Conservation (phyloP, 208 protist genomes). For the Wallacemonas collosoma region DNA sequence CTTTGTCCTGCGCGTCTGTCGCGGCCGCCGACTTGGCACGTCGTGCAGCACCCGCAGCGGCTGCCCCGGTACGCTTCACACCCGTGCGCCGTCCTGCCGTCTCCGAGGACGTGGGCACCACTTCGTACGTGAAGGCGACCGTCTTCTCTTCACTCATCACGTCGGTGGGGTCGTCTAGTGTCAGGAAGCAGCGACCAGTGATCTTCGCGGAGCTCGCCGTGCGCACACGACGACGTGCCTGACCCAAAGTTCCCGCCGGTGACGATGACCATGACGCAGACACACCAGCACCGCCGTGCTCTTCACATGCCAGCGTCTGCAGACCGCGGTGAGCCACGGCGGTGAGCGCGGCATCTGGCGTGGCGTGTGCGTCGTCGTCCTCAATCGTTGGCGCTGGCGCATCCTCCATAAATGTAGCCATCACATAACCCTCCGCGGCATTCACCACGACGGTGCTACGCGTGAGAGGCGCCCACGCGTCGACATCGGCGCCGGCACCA, state of each 20-base stretch:
- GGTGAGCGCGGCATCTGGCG: too few relatives aligned
- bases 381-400: background rate
- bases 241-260: too few relatives aligned
- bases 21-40: background rate
- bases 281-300: background rate
- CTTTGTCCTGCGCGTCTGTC: background rate
- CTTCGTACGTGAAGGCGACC: constrained; percentile 5
- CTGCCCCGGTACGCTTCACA: background rate
- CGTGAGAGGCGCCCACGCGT: background rate
- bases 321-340: background rate
- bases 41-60: background rate
- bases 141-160: background rate
- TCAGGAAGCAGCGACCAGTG: constrained; percentile 12
- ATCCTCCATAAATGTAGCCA: constrained; percentile 1
- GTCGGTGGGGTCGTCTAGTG: background rate
- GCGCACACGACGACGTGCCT: background rate
- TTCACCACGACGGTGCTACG: constrained; percentile 4
- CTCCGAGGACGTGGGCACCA: background rate
- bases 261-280: too few relatives aligned
- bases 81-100: background rate
- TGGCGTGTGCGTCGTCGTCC: background rate
- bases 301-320: constrained; percentile 18
- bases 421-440: background rate
- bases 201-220: background rate
- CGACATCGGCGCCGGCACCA: background rate